Conservation (phyloP, 805 yeast genomes). For the Helenozyma baotianmanensis region DNA sequence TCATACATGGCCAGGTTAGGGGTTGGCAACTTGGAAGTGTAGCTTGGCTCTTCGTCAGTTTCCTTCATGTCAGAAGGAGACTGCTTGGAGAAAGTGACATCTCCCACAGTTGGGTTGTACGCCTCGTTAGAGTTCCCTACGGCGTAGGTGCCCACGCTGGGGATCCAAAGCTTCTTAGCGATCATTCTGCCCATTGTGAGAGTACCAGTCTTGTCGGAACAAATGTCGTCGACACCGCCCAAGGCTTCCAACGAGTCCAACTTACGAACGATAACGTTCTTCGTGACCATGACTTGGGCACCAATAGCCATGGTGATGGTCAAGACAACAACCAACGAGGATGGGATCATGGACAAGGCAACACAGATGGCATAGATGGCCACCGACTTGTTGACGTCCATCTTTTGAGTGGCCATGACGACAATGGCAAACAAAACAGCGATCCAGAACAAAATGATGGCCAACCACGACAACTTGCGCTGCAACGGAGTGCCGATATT, state of each 20-base stretch:
- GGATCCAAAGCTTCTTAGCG: conserved; percentile 34
- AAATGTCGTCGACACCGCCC: conserved; percentile 36
- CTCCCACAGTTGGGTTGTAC: conserved; percentile 38
- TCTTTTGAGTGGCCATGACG: conserved; percentile 34
- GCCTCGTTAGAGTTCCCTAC: conserved; percentile 32
- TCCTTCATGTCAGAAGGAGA: conserved; percentile 28
- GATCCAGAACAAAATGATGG: conserved; percentile 47
- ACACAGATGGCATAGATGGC: conserved; percentile 40
- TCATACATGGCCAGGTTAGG: conserved; percentile 14
- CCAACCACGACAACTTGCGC: conserved; percentile 45
- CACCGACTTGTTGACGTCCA: conserved; percentile 29
- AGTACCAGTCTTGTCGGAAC: conserved; percentile 40
- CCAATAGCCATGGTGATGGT: conserved; percentile 41
- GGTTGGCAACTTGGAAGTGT: conserved; percentile 24
- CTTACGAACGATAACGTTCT: conserved; percentile 34
- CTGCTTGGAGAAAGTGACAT: conserved; percentile 25
- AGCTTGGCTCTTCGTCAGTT: conserved; percentile 35
- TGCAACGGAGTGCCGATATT: conserved; percentile 45
- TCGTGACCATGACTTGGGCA: conserved; percentile 33
- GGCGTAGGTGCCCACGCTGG: conserved; percentile 28
- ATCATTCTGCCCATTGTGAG: conserved; percentile 37
- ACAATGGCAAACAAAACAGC: conserved; percentile 37
- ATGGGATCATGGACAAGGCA: conserved; percentile 38
- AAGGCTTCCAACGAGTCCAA: conserved; percentile 36
- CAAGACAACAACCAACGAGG: conserved; percentile 34